Conservation (phyloP, 345 rosid genomes). For the Eucalyptus sideroxylon region DNA sequence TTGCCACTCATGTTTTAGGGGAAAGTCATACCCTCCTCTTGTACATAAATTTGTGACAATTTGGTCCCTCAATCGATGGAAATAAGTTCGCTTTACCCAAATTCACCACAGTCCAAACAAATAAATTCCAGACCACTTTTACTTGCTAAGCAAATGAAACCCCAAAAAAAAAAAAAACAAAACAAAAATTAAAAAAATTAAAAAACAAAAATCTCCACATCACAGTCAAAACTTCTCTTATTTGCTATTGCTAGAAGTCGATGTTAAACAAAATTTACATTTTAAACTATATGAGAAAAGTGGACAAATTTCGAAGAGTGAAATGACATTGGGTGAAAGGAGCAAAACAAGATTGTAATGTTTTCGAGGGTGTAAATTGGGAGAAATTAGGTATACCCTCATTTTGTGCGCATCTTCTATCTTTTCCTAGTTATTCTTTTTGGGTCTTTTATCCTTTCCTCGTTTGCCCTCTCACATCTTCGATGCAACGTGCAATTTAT, state of each 20-base stretch:
- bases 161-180: too few relatives aligned
- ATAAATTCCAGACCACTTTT: not conserved
- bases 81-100: not conserved
- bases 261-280: not conserved
- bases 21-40: not conserved
- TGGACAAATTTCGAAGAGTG: fast-evolving
- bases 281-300: not conserved
- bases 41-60: not conserved
- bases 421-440: not conserved
- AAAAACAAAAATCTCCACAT: fast-evolving
- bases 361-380: not conserved
- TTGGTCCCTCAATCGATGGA: not conserved
- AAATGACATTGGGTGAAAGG: not conserved
- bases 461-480: not conserved
- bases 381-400: not conserved
- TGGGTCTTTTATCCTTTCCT: not conserved
- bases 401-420: not conserved
- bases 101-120: not conserved
- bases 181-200: too few relatives aligned
- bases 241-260: not conserved
- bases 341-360: not conserved
- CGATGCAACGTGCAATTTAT: not conserved
- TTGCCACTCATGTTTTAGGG: not conserved
- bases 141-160: fast-evolving
- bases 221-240: not conserved